Evolutionary conservation across 495 filamentous ascomycete genomes (phyloP), one percentile per base, ranked within the genome.

Genomic region (Podospora bellae-mahoneyi): DNA sequence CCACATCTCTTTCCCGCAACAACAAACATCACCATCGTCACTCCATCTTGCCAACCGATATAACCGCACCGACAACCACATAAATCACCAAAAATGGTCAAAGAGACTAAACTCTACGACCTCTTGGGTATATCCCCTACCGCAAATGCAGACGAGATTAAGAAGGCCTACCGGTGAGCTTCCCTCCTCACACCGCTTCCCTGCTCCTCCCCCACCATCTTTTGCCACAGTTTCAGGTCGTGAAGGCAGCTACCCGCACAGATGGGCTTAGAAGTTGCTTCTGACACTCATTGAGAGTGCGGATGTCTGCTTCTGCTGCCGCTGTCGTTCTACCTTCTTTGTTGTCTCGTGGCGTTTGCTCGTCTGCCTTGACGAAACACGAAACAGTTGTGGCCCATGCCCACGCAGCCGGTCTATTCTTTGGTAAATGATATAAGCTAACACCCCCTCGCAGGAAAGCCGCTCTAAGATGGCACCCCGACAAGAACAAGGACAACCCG

Each of bases 401-500:
- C 10, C 34, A 16, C 2, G 2, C 39, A 48, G 39, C 39, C 9
- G 10, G 34, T 39, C 34, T 23, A 23, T 23, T 0, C 10, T 13
- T 48, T 48, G 39, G 39, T 48, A 48, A 48, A 48, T 48, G 39
- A 48, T 48, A 18, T n/a, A 7, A 34, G 67, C 69, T 76, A 68
- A 74, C 72, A 67, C 66, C 61, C 32, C 66, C 65, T 61, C n/a
- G 23, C 70, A 93, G 92, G 69, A 96, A 95, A 84, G 85, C 87
- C 53, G 96, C 95, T 58, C 81, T 99, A 76, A 97, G 97, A 82
- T 89, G 88, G 75, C 95, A 99, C 75, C 95, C 95, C 0, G 95
- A 99, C 79, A 98, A 98, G 84, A 98, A 98, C 82, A 94, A 93
- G 77, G 90, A 96, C 78, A 92, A 95, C 72, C 89, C 93, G 19